Conservation (phyloP, 768 basidiomycete species). For the Lactarius tabidus region DNA sequence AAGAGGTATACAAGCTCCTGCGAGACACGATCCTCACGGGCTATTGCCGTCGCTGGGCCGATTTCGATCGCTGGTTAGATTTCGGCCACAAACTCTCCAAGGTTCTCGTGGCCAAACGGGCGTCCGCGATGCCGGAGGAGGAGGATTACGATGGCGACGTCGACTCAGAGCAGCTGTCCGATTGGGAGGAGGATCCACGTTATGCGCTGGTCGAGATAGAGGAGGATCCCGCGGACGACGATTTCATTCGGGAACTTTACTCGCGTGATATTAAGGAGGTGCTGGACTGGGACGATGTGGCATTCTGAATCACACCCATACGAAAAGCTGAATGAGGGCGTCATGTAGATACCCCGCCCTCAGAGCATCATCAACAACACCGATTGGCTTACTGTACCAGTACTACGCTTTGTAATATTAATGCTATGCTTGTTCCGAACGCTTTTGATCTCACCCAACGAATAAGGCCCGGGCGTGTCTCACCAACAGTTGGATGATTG, state of each 20-base stretch:
- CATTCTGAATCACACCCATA: not conserved
- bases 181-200: not conserved
- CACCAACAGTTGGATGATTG: not conserved
- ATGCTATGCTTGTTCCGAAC: not conserved
- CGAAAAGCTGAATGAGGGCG: not conserved
- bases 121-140: too few species aligned
- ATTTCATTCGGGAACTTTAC: constrained; percentile 1
- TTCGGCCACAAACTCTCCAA: not conserved
- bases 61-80: not conserved
- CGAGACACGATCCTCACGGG: not conserved
- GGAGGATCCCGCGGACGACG: not conserved
- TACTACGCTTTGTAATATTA: not conserved
- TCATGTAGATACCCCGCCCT: not conserved
- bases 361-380: not conserved
- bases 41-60: not conserved
- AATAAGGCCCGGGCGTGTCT: not conserved
- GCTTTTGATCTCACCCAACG: not conserved
- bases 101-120: not conserved
- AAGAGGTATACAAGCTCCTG: not conserved
- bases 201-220: not conserved
- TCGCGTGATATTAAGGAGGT: not conserved
- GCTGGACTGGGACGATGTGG: not conserved
- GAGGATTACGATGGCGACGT: not conserved
- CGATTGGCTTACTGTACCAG: not conserved
- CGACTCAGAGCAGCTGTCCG: not conserved